These are phyloP conservation scores for Aspergillus luchuensis DNA, from an alignment of 2,329 filamentous ascomycete species.

Conservation along the genomic window DNA sequence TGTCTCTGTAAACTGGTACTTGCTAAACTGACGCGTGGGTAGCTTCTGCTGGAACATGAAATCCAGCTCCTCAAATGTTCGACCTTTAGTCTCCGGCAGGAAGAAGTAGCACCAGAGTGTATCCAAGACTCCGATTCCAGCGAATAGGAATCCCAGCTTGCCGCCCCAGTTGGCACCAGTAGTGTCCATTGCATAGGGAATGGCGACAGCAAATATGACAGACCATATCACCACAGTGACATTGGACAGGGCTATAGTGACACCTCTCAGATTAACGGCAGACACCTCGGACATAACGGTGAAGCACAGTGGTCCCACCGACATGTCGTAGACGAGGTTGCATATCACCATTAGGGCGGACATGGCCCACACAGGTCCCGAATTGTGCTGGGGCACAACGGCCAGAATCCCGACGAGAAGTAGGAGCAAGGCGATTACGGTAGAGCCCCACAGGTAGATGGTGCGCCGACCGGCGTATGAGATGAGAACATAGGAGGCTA, in stretches of 20 bases:
- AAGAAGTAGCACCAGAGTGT: conserved; percentile 11
- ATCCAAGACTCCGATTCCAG: background rate
- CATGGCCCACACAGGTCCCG: conserved; percentile 40
- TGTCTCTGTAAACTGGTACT: background rate
- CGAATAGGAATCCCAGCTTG: conserved; percentile 16
- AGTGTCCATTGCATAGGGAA: conserved; percentile 36
- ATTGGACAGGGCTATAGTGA: conserved; percentile 46
- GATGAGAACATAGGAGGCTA: conserved; percentile 15
- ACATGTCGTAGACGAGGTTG: conserved; percentile 41
- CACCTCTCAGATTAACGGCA: conserved; percentile 53
- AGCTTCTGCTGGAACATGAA: conserved; percentile 11
- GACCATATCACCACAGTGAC: conserved; percentile 22
- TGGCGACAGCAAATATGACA: conserved; percentile 35
- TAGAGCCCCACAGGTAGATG: conserved; percentile 33
- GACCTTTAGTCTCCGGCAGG: conserved; percentile 16
- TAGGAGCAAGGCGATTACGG: conserved; percentile 34
- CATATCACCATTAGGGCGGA: conserved; percentile 32
- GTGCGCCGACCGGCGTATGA: conserved; percentile 7
- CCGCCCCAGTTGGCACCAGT: conserved; percentile 22
- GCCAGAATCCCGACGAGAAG: conserved; percentile 44
- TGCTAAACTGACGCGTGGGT: background rate
- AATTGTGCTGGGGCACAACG: conserved; percentile 35
- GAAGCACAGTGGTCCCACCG: conserved; percentile 56
- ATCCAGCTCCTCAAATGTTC: conserved; percentile 19
- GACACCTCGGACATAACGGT: conserved; percentile 54